phyloP scores from a whole-genome alignment of 2,329 filamentous ascomycete species.

The Plenodomus biglobosus region DNA sequence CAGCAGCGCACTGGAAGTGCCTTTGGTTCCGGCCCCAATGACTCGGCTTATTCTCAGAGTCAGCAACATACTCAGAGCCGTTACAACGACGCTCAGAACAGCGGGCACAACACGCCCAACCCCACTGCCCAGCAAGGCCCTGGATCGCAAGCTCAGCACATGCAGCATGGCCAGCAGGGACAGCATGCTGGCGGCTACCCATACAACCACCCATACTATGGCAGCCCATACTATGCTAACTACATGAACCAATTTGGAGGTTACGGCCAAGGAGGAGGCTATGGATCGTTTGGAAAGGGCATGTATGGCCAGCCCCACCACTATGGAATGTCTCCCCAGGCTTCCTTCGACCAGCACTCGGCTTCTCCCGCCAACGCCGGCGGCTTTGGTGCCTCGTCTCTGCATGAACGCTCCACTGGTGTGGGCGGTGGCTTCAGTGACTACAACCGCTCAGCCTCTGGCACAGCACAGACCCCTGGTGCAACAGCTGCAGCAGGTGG shows the following conservation, averaged over 20 bases:
- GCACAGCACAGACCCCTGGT: conserved; percentile 57
- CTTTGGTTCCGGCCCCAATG: conserved; percentile 64
- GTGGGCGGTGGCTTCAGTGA: conserved; percentile 57
- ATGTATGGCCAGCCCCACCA: conserved; percentile 67
- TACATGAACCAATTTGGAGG: conserved; percentile 66
- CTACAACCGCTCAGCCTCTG: conserved; percentile 62
- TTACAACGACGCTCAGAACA: conserved; percentile 76
- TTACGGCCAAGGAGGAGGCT: conserved; percentile 52
- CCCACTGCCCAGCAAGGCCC: conserved; percentile 65
- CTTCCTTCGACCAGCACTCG: conserved; percentile 63
- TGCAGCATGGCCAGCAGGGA: conserved; percentile 49
- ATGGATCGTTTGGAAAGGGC: conserved; percentile 57
- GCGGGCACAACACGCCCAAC: conserved; percentile 88
- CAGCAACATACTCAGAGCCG: conserved; percentile 64
- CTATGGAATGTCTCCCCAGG: conserved; percentile 58
- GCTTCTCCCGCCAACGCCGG: conserved; percentile 64
- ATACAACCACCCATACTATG: conserved; percentile 63
- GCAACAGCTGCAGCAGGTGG: conserved; percentile 52
- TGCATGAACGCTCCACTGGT: conserved; percentile 51
- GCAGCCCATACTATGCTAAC: conserved; percentile 62
- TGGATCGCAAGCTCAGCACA: conserved; percentile 50
- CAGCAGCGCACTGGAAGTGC: conserved; percentile 78
- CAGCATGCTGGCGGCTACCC: conserved; percentile 43
- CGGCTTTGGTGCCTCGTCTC: conserved; percentile 52
- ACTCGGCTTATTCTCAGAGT: conserved; percentile 65